Evolutionary conservation across 1,284 basidiomycete species (phyloP).

Genomic region (Naganishia liquefaciens): DNA sequence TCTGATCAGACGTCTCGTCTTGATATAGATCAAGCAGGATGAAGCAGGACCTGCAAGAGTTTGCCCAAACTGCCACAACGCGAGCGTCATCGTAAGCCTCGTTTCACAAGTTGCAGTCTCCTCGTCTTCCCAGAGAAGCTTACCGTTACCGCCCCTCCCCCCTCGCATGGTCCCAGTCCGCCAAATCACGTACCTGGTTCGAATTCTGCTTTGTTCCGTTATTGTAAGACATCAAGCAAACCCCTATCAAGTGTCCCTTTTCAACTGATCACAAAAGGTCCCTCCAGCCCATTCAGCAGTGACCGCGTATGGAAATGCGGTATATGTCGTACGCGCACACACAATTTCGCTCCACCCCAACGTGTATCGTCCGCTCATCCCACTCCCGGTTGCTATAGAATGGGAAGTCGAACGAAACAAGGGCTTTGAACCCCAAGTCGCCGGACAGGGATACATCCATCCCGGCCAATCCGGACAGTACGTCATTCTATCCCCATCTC

Average conservation of each 20-base stretch:
- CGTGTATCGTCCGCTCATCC: neutral
- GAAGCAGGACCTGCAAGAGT: conserved; percentile 24
- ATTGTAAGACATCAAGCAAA: neutral
- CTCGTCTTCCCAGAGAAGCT: neutral
- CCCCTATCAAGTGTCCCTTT: no score
- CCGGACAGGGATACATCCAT: conserved; percentile 21
- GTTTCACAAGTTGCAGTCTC: neutral
- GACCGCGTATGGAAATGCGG: conserved; percentile 27
- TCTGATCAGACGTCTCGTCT: no score
- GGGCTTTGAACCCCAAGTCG: conserved; percentile 25
- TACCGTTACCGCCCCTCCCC: neutral
- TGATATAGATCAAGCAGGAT: conserved; percentile 23
- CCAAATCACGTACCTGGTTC: conserved; percentile 25
- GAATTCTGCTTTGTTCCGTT: conserved; percentile 29
- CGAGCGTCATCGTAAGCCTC: conserved; percentile 10
- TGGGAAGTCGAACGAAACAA: conserved; percentile 27
- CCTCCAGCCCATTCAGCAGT: conserved; percentile 21
- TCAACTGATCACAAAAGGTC: no score
- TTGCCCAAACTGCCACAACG: conserved; percentile 28
- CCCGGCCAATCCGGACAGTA: conserved; percentile 24
- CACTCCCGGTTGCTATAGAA: neutral
- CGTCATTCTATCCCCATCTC: neutral
- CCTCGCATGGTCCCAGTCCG: conserved; percentile 1
- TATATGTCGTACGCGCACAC: conserved; percentile 13
- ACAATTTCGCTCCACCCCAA: neutral